These are phyloP conservation scores for Inga laurina DNA, from an alignment of 306 rosid genomes.

Conservation along the genomic window DNA sequence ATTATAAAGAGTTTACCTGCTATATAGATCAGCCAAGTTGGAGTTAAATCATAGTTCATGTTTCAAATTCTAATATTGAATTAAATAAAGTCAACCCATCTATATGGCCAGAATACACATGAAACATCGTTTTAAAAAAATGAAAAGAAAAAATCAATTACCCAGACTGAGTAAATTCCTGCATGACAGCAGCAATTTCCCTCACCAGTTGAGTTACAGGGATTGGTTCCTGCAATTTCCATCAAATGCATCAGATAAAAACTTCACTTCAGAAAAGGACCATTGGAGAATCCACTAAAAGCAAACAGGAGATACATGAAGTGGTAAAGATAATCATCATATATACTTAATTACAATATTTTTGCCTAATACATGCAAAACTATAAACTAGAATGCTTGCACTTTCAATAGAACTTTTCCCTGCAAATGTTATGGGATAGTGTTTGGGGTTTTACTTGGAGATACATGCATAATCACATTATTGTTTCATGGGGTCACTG, in stretches of 20 bases:
- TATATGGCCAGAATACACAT: background rate
- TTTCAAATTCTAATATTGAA: background rate
- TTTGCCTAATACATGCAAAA: background rate
- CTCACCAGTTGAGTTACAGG: constrained; percentile 97
- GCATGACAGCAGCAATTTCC: constrained; percentile 97
- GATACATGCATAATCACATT: too few species aligned
- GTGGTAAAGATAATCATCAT: background rate
- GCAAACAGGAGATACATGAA: background rate
- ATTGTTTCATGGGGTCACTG: background rate
- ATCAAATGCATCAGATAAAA: background rate
- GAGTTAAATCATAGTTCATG: background rate
- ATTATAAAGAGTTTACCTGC: too few species aligned
- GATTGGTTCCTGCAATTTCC: constrained; percentile 74
- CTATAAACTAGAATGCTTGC: background rate
- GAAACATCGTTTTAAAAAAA: background rate
- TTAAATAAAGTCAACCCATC: background rate
- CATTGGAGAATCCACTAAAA: background rate
- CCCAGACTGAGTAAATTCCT: constrained; percentile 99
- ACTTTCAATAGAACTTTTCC: background rate
- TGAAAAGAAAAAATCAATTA: constrained; percentile 35
- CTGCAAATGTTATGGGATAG: background rate
- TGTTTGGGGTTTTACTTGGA: background rate
- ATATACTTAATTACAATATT: background rate
- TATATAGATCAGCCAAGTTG: background rate
- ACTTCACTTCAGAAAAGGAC: constrained; percentile 16